Evolutionary conservation across 1,284 basidiomycete species (phyloP), one percentile per base, ranked within the genome.

Genomic region (Trichosporon faecale): DNA sequence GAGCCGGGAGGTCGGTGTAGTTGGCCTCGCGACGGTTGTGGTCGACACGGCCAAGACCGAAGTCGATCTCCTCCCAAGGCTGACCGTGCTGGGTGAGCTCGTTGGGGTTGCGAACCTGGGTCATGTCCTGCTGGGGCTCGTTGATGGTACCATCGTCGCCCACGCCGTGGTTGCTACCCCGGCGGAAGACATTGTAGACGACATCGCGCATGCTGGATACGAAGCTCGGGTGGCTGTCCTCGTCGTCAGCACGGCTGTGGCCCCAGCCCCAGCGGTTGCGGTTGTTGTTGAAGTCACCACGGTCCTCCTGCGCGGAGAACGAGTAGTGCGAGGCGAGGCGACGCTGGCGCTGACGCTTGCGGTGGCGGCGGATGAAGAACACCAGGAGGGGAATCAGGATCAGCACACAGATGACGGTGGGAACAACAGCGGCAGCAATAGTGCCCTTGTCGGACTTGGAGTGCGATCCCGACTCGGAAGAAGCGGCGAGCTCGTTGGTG

Each of bases 1-100:
- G 70, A 3, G 64, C 61, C 2, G 73, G 71, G 1, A 72, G 65
- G 66, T 72, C 71, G 52, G 73, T 74, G 68, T 72, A 74, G 21
- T 67, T 71, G 31, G 60, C 70, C 60, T 71, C 72, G 44, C 70
- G 66, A 29, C 74, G 69, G 8, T 72, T 72, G 73, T 80, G 78
- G 73, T 84, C 83, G 61, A 84, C 65, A 68, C 78, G 75, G 63
- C 82, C 82, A 29, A 84, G 76, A 40, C 83, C 82, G 73, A 84
- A 84, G 73, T 84, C 83, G 65, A 84, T 82, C 67, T 83, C 82
- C 73, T 84, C 83, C 82, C 83, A 84, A 60, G 79, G 79, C 73
- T 76, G 76, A 52, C 70, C 72, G 73, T 76, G 76, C 65, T 76
- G 72, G 46, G 68, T 69, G 49, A 75, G 66, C 66, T 71, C 69